These are phyloP conservation scores for Cladorrhinum sp. DNA, from an alignment of 2,329 filamentous ascomycete species.

Conservation along the genomic window DNA sequence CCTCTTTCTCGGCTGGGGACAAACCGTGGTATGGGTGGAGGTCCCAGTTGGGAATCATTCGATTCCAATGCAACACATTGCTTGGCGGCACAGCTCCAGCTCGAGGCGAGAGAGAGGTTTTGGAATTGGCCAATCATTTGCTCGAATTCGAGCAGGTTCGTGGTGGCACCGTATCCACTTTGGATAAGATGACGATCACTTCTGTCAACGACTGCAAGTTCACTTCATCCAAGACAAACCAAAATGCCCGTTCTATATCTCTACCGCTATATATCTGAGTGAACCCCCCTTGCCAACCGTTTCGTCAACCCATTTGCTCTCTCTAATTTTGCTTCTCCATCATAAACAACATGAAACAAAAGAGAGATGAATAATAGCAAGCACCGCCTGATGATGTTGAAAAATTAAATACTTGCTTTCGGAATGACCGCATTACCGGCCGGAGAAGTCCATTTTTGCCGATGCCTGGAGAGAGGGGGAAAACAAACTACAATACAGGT, in stretches of 20 bases:
- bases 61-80: no score
- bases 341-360: background rate
- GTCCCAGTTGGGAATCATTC: no score
- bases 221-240: no score
- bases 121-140: background rate
- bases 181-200: no score
- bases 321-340: background rate
- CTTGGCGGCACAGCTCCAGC: no score
- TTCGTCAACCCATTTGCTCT: background rate
- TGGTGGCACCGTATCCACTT: no score
- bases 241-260: background rate
- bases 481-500: constrained; percentile 29
- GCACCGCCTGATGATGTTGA: background rate
- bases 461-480: constrained; percentile 20
- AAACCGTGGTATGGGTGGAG: no score
- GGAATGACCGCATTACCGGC: constrained; percentile 16
- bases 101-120: no score
- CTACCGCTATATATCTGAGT: background rate
- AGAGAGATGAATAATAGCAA: background rate
- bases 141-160: background rate
- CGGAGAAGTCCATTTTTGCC: constrained; percentile 24
- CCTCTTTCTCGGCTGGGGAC: no score
- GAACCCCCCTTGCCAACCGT: background rate
- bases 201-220: no score
- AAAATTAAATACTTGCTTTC: constrained; percentile 7